These are phyloP conservation scores for Reticulascus tulasneorum DNA, from an alignment of 2,329 filamentous ascomycete species.

Conservation along the genomic window DNA sequence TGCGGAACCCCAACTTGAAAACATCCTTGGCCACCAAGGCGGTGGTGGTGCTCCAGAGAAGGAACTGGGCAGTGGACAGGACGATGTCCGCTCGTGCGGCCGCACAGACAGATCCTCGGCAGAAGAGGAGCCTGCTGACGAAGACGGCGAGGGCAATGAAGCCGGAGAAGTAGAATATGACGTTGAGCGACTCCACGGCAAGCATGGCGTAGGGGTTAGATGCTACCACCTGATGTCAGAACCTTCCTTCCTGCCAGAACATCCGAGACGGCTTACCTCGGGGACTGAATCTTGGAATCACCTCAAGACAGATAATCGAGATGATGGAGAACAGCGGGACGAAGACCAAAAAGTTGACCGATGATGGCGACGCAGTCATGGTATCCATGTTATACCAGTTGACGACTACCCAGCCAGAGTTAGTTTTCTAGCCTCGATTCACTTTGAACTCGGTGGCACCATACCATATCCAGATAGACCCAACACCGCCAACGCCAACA, in stretches of 20 bases:
- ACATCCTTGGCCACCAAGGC: conserved; percentile 42
- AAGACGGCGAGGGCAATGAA: conserved; percentile 57
- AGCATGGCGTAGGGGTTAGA: conserved; percentile 47
- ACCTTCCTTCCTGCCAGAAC: no score
- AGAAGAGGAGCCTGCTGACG: conserved; percentile 52
- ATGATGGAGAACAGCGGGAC: conserved; percentile 49
- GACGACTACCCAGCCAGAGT: conserved; percentile 39
- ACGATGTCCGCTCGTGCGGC: conserved; percentile 52
- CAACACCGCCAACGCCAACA: conserved; percentile 43
- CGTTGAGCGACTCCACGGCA: conserved; percentile 46
- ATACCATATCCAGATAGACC: conserved; percentile 47
- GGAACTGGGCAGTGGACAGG: conserved; percentile 50
- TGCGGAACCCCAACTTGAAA: conserved; percentile 37
- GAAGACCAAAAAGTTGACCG: conserved; percentile 57
- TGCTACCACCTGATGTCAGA: conserved; percentile 20
- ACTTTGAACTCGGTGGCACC: background rate
- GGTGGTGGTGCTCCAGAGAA: conserved; percentile 48
- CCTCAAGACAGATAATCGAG: conserved; percentile 51
- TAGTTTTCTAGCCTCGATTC: background rate
- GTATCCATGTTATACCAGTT: conserved; percentile 58
- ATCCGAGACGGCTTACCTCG: conserved; percentile 27
- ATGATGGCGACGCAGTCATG: conserved; percentile 47
- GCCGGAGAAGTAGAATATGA: conserved; percentile 55
- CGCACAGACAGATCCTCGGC: conserved; percentile 52
- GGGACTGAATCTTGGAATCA: conserved; percentile 41